A percentile compares a stretch with the other conserved stretches of the same genome.
phyloP scores from a whole-genome alignment of 768 basidiomycete genomes.

The Termitomyces sp. region DNA sequence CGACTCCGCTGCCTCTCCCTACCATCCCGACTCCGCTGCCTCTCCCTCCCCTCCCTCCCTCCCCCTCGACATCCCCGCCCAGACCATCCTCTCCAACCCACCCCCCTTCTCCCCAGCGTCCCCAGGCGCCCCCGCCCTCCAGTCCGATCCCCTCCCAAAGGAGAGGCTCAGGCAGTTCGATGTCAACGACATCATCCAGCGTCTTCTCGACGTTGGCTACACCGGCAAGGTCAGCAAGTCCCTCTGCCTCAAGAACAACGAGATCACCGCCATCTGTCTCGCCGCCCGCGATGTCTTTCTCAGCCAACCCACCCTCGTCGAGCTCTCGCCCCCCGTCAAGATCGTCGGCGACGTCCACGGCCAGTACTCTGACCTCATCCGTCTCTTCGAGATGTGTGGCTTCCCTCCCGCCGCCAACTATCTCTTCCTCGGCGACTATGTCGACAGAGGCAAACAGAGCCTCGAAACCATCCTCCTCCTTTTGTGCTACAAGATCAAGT shows the following conservation, averaged over 20 bases:
- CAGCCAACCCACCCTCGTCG: conserved; percentile 93
- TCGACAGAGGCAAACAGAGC: conserved; percentile 97
- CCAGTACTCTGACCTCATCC: conserved; percentile 97
- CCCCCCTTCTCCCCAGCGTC: conserved; percentile 52
- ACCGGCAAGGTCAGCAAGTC: conserved; percentile 98
- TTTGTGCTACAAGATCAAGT: conserved; percentile 99
- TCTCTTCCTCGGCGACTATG: conserved; percentile 98
- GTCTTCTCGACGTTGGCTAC: conserved; percentile 94
- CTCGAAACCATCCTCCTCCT: conserved; percentile 96
- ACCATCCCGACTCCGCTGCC: conserved; percentile 29
- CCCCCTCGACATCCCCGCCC: conserved; percentile 77
- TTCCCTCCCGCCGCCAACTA: conserved; percentile 97
- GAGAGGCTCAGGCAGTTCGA: conserved; percentile 71
- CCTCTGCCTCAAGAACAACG: conserved; percentile 90
- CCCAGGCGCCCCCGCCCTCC: conserved; percentile 30
- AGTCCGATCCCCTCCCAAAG: conserved; percentile 37
- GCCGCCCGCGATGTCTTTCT: conserved; percentile 96
- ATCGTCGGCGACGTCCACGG: conserved; percentile 99
- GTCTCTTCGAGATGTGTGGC: conserved; percentile 99
- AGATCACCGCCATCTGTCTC: conserved; percentile 91
- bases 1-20: conserved; percentile 29
- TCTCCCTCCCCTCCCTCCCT: conserved; percentile 31
- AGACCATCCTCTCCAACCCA: conserved; percentile 79
- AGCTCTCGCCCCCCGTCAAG: conserved; percentile 96
- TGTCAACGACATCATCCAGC: conserved; percentile 97